Evolutionary conservation across 805 yeast genomes (phyloP), one percentile per base, ranked within the genome.

Genomic region (Ogataea haglerorum): DNA sequence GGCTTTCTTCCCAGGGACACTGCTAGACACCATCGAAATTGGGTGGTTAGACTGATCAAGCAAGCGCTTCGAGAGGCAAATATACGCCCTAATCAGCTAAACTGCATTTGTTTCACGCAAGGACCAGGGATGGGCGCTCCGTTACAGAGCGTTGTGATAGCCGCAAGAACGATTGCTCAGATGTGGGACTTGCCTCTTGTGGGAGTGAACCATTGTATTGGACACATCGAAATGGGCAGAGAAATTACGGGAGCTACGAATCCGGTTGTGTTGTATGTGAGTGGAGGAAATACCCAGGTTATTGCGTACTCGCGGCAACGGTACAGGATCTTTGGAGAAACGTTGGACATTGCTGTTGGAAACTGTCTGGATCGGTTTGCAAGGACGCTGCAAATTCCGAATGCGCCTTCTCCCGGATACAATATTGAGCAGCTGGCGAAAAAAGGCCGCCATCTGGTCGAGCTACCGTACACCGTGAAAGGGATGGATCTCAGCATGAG

Each of bases 81-180:
- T 0, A 54, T 87, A 5, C 50, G 53, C 2, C 64, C 67, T 10
- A 25, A 48, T 1, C 85, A 85, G 33, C 56, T 83, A 5, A 90
- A 85, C 62, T 82, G 85, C 36, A 85, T 93, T 35, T 88, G 96
- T 61, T 93, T 93, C 61, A 93, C 99, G 1, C 95, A 85, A 63
- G 99, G 99, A 5, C 99, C 99, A 0, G 99, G 99, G 1, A 93
- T 93, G 98, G 99, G 99, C 2, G 98, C 98, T 1, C 99, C 99
- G 0, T 67, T 93, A 38, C 95, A 93, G 53, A 80, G 91, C 41
- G 96, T 89, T 28, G 98, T 84, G 3, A 72, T 93, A 35, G 95
- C 95, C 1, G 98, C 99, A 1, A 70, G 99, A 57, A 81, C 96
- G 0, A 65, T 90, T 27, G 70, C 88, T 7, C 79, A 83, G 51